Conservation (phyloP, 441 rosid species). For the Erodium trifolium region DNA sequence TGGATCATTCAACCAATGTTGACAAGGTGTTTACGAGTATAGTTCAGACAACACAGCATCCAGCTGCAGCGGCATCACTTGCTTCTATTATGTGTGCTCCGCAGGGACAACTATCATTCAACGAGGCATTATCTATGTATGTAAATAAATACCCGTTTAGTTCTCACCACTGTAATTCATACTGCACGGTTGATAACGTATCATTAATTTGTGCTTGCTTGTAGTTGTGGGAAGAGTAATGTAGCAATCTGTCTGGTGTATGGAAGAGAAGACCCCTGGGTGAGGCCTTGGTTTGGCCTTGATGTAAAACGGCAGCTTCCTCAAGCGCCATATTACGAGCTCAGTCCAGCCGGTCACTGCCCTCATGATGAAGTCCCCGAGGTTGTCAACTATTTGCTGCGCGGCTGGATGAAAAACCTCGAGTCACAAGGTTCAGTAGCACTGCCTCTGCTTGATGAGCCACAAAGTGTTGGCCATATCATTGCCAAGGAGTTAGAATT, state of each 20-base stretch:
- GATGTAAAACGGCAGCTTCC: conserved; percentile 63
- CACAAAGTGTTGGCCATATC: conserved; percentile 25
- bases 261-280: conserved; percentile 28
- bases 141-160: neutral
- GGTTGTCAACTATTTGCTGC: conserved; percentile 76
- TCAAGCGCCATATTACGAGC: conserved; percentile 73
- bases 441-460: conserved; percentile 47
- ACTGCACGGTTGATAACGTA: conserved; percentile 1
- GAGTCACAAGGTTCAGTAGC: conserved; percentile 55
- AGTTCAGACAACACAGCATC: conserved; percentile 68
- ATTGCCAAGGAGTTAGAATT: conserved; percentile 49
- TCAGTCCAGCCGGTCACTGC: conserved; percentile 97
- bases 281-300: conserved; percentile 78
- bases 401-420: conserved; percentile 69
- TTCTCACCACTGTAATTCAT: neutral
- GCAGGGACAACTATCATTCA: conserved; percentile 46
- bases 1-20: conserved; percentile 66
- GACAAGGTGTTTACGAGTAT: conserved; percentile 71
- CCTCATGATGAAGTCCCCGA: conserved; percentile 96
- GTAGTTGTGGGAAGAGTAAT: conserved; percentile 47
- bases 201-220: conserved; percentile 13
- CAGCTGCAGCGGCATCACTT: conserved; percentile 94
- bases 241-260: conserved; percentile 71
- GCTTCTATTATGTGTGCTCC: conserved; percentile 41
- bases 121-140: conserved; percentile 53